Base-by-base conservation (phyloP, 495 filamentous ascomycete genomes). In the Penicillium taxi region DNA sequence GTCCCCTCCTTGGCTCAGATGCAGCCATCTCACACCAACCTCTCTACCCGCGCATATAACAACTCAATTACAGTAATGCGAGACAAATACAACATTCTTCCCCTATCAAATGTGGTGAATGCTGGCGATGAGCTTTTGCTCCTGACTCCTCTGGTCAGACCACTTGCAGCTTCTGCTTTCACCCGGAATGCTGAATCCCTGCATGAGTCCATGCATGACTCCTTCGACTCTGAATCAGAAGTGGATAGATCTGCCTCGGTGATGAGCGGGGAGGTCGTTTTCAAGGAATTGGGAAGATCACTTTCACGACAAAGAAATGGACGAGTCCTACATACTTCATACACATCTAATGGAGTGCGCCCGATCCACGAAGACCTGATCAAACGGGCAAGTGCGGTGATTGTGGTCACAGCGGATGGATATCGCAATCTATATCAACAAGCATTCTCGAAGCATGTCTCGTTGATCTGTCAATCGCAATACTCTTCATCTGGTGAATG, bases 311-410 rank as follows among this genome's bases (percentile, higher is more conserved):
- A 89, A 44, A 62, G 87, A 8, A 82, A 78, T 42, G 86, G 86
- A 0, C 81, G 87, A 46, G 75, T 94, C 9, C 61, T 94, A 20
- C 87, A 94, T 54, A 93, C 87, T 1, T 93, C 86, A 0, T 94
- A 94, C 55, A 94, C 87, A 1, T 79, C 86, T 1, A 90, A 91
- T 47, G 87, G 87, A 12, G 79, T 94, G 7, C 74, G 87, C 20
- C 87, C 86, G 32, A 80, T 91, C 1, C 87, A 94, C 48, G 87
- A 94, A 53, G 86, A 85, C 39, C 65, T 94, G 12, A 91, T 94
- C 51, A 84, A 90, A 43, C 71, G 86, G 47, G 86, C 87, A 4
- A 81, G 79, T 35, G 82, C 82, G 25, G 84, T 94, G 37, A 81
- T 94, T 48, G 77, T 94, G 36, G 70, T 94, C 11, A 94, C 87